These are phyloP conservation scores for Penicillium oxalicum DNA, from an alignment of 2,329 filamentous ascomycete species.

Conservation along the genomic window DNA sequence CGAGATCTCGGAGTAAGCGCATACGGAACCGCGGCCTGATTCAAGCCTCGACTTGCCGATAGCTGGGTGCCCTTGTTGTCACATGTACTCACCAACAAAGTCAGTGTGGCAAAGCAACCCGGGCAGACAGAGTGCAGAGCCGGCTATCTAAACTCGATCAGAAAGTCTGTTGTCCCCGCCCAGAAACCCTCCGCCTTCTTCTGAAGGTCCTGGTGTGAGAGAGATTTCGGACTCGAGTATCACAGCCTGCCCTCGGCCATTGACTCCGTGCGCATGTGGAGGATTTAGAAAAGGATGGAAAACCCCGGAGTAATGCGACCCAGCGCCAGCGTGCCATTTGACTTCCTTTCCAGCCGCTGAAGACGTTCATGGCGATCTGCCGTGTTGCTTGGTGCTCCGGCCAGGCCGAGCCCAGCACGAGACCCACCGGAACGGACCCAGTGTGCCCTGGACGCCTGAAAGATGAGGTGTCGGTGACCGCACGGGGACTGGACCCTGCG, in stretches of 20 bases:
- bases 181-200: not conserved
- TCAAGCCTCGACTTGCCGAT: too few relatives aligned
- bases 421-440: not conserved
- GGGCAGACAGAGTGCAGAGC: not conserved
- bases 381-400: not conserved
- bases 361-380: not conserved
- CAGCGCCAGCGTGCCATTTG: not conserved
- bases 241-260: too few relatives aligned
- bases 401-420: not conserved
- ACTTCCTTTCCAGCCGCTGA: not conserved
- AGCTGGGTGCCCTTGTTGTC: too few relatives aligned
- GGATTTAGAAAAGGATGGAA: too few relatives aligned
- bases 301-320: too few relatives aligned
- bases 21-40: too few relatives aligned
- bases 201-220: not conserved
- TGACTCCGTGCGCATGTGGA: too few relatives aligned
- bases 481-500: constrained; percentile 1
- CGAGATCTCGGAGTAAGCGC: not conserved
- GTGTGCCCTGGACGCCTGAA: not conserved
- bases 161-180: not conserved
- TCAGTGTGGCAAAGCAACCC: not conserved
- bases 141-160: not conserved
- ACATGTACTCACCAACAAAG: too few relatives aligned
- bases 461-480: constrained; percentile 1
- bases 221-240: not conserved